These are phyloP conservation scores for Sclerotinia trifoliorum DNA, from an alignment of 2,329 filamentous ascomycete genomes.

Conservation along the genomic window DNA sequence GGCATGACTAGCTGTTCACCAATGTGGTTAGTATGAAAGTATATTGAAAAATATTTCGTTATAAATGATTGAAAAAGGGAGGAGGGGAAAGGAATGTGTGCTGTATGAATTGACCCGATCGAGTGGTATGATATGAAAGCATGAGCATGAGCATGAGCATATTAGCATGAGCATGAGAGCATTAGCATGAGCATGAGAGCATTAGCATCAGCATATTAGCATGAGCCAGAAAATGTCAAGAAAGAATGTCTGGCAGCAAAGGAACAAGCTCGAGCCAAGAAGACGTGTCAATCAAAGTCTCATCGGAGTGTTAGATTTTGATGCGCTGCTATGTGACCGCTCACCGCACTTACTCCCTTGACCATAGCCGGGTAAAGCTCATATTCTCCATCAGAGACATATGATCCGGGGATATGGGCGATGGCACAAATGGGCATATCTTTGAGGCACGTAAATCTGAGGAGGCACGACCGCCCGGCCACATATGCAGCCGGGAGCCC, in stretches of 20 bases:
- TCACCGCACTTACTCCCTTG: slow-evolving; percentile 16
- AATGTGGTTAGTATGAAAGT: slow-evolving; percentile 1
- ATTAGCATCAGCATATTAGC: neutral
- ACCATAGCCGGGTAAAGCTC: slow-evolving; percentile 16
- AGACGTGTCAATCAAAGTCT: slow-evolving; percentile 14
- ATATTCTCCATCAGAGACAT: slow-evolving; percentile 15
- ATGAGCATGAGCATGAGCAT: neutral
- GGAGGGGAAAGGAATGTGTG: neutral
- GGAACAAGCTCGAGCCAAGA: slow-evolving; percentile 11
- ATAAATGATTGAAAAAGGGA: neutral
- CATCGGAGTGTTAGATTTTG: slow-evolving; percentile 2
- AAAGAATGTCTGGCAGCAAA: neutral
- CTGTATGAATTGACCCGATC: slow-evolving; percentile 7
- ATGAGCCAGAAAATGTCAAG: slow-evolving; percentile 2
- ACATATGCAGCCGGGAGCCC: slow-evolving; percentile 18
- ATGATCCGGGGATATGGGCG: slow-evolving; percentile 16
- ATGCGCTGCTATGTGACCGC: slow-evolving; percentile 17
- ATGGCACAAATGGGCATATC: slow-evolving; percentile 15
- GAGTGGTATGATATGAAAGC: slow-evolving; percentile 13
- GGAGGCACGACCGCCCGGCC: slow-evolving; percentile 12
- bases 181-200: neutral
- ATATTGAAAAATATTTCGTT: neutral
- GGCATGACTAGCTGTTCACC: slow-evolving; percentile 7
- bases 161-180: neutral
- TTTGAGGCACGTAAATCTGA: slow-evolving; percentile 18